phyloP scores from a whole-genome alignment of 208 protist species.

The Angomonas ambiguus region DNA sequence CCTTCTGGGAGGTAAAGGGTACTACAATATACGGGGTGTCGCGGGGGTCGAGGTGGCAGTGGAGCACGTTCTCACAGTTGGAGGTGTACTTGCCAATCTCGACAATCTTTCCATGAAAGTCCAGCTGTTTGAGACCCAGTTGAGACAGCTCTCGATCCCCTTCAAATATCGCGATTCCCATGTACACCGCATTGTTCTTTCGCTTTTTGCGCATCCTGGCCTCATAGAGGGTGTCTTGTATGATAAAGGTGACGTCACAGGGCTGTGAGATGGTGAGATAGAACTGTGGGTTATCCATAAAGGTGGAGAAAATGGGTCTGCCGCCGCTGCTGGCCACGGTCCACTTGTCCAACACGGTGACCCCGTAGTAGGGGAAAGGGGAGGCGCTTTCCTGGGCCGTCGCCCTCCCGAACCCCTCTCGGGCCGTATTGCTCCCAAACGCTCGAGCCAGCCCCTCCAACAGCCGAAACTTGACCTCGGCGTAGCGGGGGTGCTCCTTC shows the following conservation, averaged over 20 bases:
- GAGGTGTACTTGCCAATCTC: constrained; percentile 86
- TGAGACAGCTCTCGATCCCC: constrained; percentile 64
- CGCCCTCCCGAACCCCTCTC: constrained; percentile 77
- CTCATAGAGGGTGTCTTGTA: constrained; percentile 87
- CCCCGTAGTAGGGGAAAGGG: constrained; percentile 85
- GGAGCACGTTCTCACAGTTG: constrained; percentile 90
- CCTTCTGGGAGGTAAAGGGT: constrained; percentile 84
- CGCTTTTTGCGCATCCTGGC: constrained; percentile 81
- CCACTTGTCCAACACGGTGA: constrained; percentile 84
- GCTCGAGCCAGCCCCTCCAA: constrained; percentile 84
- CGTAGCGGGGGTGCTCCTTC: constrained; percentile 65
- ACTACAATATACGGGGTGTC: constrained; percentile 86
- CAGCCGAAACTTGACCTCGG: constrained; percentile 82
- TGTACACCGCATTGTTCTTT: constrained; percentile 87
- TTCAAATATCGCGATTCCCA: constrained; percentile 87
- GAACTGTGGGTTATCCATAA: constrained; percentile 92
- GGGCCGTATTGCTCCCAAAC: constrained; percentile 79
- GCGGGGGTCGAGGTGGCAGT: constrained; percentile 66
- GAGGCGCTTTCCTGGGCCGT: constrained; percentile 67
- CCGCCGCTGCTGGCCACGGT: constrained; percentile 67
- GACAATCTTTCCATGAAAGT: constrained; percentile 87
- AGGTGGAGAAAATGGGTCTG: constrained; percentile 83
- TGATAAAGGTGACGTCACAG: constrained; percentile 78
- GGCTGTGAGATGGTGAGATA: constrained; percentile 64
- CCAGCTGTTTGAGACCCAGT: constrained; percentile 82